A percentile compares a stretch with the other conserved stretches of the same genome.
phyloP scores from a whole-genome alignment of 495 filamentous ascomycete genomes.

The Sporormia fimetaria region DNA sequence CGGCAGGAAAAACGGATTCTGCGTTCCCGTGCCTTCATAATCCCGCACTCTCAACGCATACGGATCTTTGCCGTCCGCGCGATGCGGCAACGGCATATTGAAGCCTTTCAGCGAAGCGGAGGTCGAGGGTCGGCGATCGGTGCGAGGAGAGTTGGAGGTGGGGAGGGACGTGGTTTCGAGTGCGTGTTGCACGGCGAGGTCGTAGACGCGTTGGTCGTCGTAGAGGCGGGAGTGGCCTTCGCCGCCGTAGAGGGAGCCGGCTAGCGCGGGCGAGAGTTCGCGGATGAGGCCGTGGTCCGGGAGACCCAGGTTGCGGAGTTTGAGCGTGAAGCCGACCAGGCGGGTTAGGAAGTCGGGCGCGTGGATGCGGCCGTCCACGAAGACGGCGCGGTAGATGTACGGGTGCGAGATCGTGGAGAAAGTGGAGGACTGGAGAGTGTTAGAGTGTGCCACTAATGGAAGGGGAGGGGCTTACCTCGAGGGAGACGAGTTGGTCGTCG shows the following conservation, averaged over 20 bases:
- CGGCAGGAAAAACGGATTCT: conserved; percentile 79
- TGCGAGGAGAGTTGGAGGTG: background rate
- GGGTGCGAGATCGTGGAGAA: conserved; percentile 77
- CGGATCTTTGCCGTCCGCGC: conserved; percentile 32
- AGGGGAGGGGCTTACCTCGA: conserved; percentile 49
- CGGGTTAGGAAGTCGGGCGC: conserved; percentile 88
- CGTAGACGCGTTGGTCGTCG: conserved; percentile 80
- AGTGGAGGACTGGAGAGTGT: conserved; percentile 54
- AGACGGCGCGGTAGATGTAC: conserved; percentile 85
- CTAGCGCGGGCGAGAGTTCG: conserved; percentile 77
- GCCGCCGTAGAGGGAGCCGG: conserved; percentile 80
- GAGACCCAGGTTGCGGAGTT: conserved; percentile 83
- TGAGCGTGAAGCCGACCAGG: conserved; percentile 83
- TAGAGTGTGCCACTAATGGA: background rate
- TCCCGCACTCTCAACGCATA: conserved; percentile 24
- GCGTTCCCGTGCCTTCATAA: conserved; percentile 30
- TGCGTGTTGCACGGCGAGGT: conserved; percentile 72
- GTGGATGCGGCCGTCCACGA: conserved; percentile 87
- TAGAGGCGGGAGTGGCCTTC: conserved; percentile 92
- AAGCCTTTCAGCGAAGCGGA: conserved; percentile 5
- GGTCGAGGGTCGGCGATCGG: conserved; percentile 7
- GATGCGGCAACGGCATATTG: conserved; percentile 4
- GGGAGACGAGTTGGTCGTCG: conserved; percentile 88
- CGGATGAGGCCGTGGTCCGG: conserved; percentile 87
- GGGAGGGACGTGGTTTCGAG: conserved; percentile 58